phyloP scores from a whole-genome alignment of 2,329 filamentous ascomycete species.

The Phoma herbarum region DNA sequence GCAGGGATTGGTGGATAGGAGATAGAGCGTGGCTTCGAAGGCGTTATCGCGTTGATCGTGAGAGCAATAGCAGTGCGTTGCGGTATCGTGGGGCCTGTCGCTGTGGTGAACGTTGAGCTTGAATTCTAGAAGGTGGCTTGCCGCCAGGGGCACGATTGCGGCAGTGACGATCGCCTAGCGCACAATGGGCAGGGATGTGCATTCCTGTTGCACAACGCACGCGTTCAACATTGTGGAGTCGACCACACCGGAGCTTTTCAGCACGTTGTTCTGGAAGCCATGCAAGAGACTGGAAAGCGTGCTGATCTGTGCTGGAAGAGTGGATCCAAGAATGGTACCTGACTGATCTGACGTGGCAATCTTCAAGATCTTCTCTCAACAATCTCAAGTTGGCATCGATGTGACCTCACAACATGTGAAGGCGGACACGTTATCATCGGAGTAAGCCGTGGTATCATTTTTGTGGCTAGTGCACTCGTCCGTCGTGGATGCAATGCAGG shows the following conservation, averaged over 20 bases:
- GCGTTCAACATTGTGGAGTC: conserved; percentile 9
- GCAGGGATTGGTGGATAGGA: background rate
- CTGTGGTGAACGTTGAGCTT: conserved; percentile 20
- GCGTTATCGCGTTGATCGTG: conserved; percentile 6
- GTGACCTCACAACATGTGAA: background rate
- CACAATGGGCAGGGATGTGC: conserved; percentile 28
- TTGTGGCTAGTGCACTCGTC: conserved; percentile 6
- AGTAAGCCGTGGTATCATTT: background rate
- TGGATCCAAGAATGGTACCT: background rate
- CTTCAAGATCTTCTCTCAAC: background rate
- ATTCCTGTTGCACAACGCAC: conserved; percentile 20
- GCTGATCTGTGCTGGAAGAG: background rate
- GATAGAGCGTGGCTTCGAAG: background rate
- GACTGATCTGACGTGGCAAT: background rate
- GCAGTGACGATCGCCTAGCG: conserved; percentile 35
- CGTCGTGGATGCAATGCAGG: background rate
- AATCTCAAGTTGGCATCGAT: conserved; percentile 1
- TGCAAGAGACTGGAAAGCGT: background rate
- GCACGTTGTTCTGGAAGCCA: background rate
- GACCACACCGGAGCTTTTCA: background rate
- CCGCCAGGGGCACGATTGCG: conserved; percentile 40
- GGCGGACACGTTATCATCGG: background rate
- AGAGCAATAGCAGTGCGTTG: background rate
- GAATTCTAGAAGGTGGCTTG: conserved; percentile 35
- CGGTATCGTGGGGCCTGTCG: background rate